Evolutionary conservation across 2,329 filamentous ascomycete species (phyloP).

Genomic region (Cladosporium sp.): DNA sequence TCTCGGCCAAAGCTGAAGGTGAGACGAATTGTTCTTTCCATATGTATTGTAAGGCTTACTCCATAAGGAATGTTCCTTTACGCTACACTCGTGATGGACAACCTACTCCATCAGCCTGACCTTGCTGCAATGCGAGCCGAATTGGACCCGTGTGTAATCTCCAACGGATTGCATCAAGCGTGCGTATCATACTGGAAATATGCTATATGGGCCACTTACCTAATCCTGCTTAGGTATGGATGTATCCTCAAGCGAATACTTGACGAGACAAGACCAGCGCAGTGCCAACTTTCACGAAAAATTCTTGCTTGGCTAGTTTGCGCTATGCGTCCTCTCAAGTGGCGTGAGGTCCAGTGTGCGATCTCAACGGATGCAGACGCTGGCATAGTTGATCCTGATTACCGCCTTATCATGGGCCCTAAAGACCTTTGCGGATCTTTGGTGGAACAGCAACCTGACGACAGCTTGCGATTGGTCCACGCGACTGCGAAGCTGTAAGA

Average conservation of each 20-base stretch:
- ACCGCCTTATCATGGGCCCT: neutral
- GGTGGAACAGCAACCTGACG: constrained; percentile 13
- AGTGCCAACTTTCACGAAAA: neutral
- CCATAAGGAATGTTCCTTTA: constrained; percentile 22
- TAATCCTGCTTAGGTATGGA: neutral
- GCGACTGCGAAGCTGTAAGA: neutral
- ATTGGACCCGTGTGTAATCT: constrained; percentile 1
- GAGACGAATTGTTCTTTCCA: neutral
- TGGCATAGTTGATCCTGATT: neutral
- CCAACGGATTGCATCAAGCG: constrained; percentile 14
- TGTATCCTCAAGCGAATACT: neutral
- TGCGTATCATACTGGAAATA: neutral
- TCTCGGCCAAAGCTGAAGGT: neutral
- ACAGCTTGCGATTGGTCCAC: constrained; percentile 12
- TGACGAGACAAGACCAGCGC: neutral
- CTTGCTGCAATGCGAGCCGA: neutral
- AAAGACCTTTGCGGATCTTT: constrained; percentile 20
- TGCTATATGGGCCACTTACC: no score
- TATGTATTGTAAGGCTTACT: neutral
- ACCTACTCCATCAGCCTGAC: constrained; percentile 7
- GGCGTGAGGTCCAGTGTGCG: constrained; percentile 19
- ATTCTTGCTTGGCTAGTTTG: constrained; percentile 17
- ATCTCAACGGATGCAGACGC: constrained; percentile 12
- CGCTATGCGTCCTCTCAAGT: constrained; percentile 18
- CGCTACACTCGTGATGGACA: constrained; percentile 21